These are phyloP conservation scores for Gentiana macrophylla DNA, from an alignment of 257 asterid species.

Conservation along the genomic window DNA sequence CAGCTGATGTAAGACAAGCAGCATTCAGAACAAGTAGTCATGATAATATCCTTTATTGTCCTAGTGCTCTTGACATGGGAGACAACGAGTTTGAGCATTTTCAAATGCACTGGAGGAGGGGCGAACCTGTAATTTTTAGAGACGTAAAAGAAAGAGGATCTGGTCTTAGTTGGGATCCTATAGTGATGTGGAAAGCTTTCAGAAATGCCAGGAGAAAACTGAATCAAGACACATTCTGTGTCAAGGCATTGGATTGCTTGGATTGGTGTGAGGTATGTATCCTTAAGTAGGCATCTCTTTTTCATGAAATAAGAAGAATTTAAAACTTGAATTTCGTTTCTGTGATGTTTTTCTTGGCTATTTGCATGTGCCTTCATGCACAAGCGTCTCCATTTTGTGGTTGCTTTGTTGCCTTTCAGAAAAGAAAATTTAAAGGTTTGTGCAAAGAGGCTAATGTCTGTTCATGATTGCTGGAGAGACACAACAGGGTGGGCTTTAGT, in stretches of 20 bases:
- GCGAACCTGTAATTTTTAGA: constrained; percentile 77
- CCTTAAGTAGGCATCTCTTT: not conserved
- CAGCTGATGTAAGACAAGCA: constrained; percentile 37
- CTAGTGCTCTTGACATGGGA: constrained; percentile 38
- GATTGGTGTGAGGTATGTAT: constrained; percentile 70
- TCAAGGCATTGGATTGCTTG: constrained; percentile 76
- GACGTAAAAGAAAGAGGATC: constrained; percentile 37
- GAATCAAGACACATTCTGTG: constrained; percentile 34
- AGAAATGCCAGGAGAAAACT: constrained; percentile 48
- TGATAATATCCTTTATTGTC: constrained; percentile 61
- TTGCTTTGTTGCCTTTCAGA: too few relatives aligned
- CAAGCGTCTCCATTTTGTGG: too few relatives aligned
- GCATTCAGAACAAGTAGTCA: constrained; percentile 38
- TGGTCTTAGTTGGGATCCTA: constrained; percentile 93
- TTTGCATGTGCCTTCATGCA: not conserved
- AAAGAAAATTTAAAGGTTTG: too few relatives aligned
- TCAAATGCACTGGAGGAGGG: constrained; percentile 76
- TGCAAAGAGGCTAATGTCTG: too few relatives aligned
- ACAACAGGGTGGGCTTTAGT: too few relatives aligned
- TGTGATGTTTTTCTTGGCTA: not conserved
- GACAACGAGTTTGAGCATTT: constrained; percentile 47
- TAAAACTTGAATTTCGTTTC: not conserved
- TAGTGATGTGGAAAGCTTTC: constrained; percentile 83
- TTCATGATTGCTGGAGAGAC: too few relatives aligned
- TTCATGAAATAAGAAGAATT: not conserved